Percentiles rank a stretch among this genome's conserved stretches.
Evolutionary conservation across 495 filamentous ascomycete genomes (phyloP).

Genomic region (Usnea hakonensis): DNA sequence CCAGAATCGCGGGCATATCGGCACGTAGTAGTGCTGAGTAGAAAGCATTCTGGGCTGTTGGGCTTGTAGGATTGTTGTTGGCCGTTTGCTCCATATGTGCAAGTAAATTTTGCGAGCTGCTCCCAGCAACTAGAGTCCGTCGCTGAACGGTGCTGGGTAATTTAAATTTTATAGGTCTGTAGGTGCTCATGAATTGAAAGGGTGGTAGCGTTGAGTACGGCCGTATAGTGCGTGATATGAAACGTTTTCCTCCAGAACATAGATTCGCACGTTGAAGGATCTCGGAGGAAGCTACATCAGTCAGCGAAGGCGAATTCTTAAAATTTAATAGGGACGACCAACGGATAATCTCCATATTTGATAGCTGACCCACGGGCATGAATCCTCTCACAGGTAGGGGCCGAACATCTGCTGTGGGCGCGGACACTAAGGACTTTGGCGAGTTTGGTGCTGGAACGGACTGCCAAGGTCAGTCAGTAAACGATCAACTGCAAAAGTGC

Average conservation of each 20-base stretch:
- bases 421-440: conserved; percentile 23
- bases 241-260: conserved; percentile 17
- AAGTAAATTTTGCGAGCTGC: conserved; percentile 50
- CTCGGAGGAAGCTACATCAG: conserved; percentile 15
- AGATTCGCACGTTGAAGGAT: conserved; percentile 25
- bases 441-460: conserved; percentile 10
- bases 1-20: conserved; percentile 84
- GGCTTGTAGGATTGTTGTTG: conserved; percentile 81
- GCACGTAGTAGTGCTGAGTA: conserved; percentile 85
- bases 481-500: not conserved
- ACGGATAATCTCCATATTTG: conserved; percentile 2
- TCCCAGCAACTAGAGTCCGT: conserved; percentile 48
- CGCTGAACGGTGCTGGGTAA: conserved; percentile 27
- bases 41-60: conserved; percentile 82
- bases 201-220: conserved; percentile 35
- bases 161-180: conserved; percentile 9
- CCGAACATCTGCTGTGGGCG: conserved; percentile 18
- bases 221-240: conserved; percentile 26
- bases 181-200: conserved; percentile 12
- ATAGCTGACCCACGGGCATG: not conserved
- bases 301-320: not conserved
- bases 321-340: not conserved
- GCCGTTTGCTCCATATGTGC: conserved; percentile 77
- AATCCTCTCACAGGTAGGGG: not conserved
- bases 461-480: not conserved